Percentiles rank a stretch among this genome's conserved stretches.
Conservation (phyloP, 169 alveolate species). For the Cytauxzoon felis region DNA sequence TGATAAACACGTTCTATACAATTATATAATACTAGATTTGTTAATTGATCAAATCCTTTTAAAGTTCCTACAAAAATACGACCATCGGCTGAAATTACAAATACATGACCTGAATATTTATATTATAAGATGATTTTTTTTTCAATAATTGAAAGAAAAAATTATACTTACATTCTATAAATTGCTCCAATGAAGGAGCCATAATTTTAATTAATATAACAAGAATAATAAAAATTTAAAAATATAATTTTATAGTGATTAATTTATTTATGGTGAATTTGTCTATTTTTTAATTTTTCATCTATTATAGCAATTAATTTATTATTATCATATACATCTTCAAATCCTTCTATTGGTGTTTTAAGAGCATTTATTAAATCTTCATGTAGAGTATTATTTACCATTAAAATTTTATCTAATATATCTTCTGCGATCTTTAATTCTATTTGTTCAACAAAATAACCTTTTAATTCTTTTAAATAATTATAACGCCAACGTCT, state of each 20-base stretch:
- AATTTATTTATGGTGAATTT: neutral
- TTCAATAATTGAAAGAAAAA: no score
- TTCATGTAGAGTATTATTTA: neutral
- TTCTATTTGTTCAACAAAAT: conserved; percentile 20
- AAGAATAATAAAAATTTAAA: neutral
- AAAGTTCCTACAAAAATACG: conserved; percentile 82
- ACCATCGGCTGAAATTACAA: conserved; percentile 84
- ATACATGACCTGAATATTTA: conserved; percentile 69
- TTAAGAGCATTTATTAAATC: conserved; percentile 29
- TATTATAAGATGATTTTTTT: no score
- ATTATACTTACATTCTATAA: conserved; percentile 51
- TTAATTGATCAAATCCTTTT: conserved; percentile 85
- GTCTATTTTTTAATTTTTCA: conserved; percentile 6
- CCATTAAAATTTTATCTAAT: conserved; percentile 44
- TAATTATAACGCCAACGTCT: conserved; percentile 54
- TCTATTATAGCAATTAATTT: conserved; percentile 15
- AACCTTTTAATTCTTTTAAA: conserved; percentile 5
- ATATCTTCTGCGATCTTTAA: conserved; percentile 37
- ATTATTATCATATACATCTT: conserved; percentile 1
- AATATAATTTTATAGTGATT: neutral
- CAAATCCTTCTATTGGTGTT: conserved; percentile 37
- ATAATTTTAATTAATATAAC: conserved; percentile 4
- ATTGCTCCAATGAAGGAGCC: conserved; percentile 67
- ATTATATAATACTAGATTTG: conserved; percentile 79
- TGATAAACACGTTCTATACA: conserved; percentile 82